Conservation (phyloP, 768 basidiomycete genomes). For the Mycena sanguinolenta region DNA sequence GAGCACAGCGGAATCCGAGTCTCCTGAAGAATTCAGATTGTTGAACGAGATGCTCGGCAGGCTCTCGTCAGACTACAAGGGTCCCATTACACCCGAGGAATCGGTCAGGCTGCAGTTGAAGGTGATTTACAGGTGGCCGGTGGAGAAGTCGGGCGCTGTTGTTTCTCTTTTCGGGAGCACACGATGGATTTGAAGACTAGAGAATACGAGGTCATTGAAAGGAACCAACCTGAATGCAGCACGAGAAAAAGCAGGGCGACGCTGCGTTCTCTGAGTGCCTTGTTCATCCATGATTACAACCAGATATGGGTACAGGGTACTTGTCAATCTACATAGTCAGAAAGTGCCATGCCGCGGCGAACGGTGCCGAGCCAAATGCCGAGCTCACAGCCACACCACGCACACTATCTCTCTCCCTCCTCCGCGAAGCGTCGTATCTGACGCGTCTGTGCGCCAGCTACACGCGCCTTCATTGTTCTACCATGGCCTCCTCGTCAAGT, state of each 20-base stretch:
- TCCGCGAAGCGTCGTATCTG: neutral
- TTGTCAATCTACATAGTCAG: too few species aligned
- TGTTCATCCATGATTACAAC: too few species aligned
- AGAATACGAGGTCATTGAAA: too few species aligned
- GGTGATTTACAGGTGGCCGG: slow-evolving; percentile 19
- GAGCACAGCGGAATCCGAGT: neutral
- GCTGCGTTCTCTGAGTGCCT: too few species aligned
- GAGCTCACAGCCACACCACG: too few species aligned
- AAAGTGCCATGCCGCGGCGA: too few species aligned
- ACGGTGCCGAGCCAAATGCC: too few species aligned
- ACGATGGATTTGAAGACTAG: neutral
- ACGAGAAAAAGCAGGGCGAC: too few species aligned
- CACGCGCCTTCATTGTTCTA: neutral
- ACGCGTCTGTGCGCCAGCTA: neutral
- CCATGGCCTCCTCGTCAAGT: slow-evolving; percentile 7
- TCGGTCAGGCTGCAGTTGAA: slow-evolving; percentile 26
- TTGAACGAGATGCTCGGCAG: neutral
- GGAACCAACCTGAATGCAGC: too few species aligned
- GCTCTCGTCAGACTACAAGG: slow-evolving; percentile 19
- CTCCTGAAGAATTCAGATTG: neutral
- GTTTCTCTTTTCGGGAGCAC: slow-evolving; percentile 29
- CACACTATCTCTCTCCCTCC: too few species aligned
- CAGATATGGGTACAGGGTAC: too few species aligned
- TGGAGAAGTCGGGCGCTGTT: slow-evolving; percentile 24
- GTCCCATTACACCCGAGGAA: slow-evolving; percentile 15